phyloP scores from a whole-genome alignment of 2,329 filamentous ascomycete species.

The Aspergillus sp. region DNA sequence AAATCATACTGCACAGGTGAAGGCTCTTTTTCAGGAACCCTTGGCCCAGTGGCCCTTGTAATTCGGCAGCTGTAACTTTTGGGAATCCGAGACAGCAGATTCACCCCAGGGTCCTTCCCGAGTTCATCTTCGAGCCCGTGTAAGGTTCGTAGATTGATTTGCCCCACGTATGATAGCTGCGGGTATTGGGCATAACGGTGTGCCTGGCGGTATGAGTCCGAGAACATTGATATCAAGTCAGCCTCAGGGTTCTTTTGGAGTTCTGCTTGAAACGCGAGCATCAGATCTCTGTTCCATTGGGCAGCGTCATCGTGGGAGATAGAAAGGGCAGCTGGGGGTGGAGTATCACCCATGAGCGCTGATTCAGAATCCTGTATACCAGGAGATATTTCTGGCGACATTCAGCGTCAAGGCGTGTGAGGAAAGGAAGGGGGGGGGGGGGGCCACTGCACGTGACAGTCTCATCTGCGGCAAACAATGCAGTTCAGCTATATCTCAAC shows the following conservation, averaged over 20 bases:
- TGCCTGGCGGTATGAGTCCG: slow-evolving; percentile 15
- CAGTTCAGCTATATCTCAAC: too few species aligned
- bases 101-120: slow-evolving; percentile 15
- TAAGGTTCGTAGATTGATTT: slow-evolving; percentile 17
- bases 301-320: slow-evolving; percentile 14
- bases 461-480: too few species aligned
- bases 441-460: too few species aligned
- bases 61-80: slow-evolving; percentile 20
- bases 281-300: slow-evolving; percentile 22
- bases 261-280: slow-evolving; percentile 17
- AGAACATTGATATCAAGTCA: slow-evolving; percentile 23
- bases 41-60: slow-evolving; percentile 12
- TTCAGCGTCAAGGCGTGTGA: too few species aligned
- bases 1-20: slow-evolving; percentile 15
- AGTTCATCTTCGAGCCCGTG: slow-evolving; percentile 14
- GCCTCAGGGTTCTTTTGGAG: slow-evolving; percentile 18
- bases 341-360: too few species aligned
- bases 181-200: slow-evolving; percentile 14
- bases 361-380: too few species aligned
- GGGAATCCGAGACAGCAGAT: slow-evolving; percentile 19
- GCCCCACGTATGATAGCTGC: slow-evolving; percentile 14
- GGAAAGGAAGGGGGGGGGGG: too few species aligned
- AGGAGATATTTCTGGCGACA: too few species aligned
- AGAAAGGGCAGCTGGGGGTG: neutral
- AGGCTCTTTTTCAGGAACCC: neutral